phyloP scores from a whole-genome alignment of 257 asterid genomes.

The Avicennia marina region DNA sequence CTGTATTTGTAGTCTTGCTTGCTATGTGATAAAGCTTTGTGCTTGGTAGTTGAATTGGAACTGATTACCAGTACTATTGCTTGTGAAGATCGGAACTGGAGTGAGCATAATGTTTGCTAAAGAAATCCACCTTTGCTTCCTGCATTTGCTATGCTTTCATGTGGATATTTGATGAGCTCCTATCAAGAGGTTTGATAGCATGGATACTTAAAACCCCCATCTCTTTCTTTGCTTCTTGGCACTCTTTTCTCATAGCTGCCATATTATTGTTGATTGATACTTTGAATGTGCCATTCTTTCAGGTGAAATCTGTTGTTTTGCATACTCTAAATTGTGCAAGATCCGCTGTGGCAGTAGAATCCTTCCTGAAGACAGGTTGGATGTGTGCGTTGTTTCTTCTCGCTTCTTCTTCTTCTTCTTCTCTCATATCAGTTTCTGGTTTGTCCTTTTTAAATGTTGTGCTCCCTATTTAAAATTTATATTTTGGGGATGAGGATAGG shows the following conservation, averaged over 20 bases:
- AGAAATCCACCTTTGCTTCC: conserved; percentile 83
- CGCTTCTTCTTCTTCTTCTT: not conserved
- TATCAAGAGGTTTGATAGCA: conserved; percentile 72
- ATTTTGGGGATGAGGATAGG: too few relatives aligned
- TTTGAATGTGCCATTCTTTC: conserved; percentile 5
- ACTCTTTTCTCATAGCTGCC: not conserved
- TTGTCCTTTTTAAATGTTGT: not conserved
- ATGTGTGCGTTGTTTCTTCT: not conserved
- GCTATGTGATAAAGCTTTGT: not conserved
- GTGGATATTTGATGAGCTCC: conserved; percentile 93
- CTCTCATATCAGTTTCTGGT: not conserved
- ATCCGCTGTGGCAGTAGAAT: conserved; percentile 88
- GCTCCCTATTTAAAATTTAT: not conserved
- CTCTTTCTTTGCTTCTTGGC: not conserved
- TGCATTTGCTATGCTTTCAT: conserved; percentile 79
- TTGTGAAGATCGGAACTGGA: conserved; percentile 94
- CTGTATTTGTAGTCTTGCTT: not conserved
- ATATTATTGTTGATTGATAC: not conserved
- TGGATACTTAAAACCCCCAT: conserved; percentile 8
- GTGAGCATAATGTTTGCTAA: conserved; percentile 81
- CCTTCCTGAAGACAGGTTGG: conserved; percentile 80
- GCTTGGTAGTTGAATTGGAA: conserved; percentile 11
- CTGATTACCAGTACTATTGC: conserved; percentile 26
- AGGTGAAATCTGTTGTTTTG: conserved; percentile 89
- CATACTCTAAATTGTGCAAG: conserved; percentile 85